Conservation (phyloP, 331 rosid genomes). For the Quercus phellos region DNA sequence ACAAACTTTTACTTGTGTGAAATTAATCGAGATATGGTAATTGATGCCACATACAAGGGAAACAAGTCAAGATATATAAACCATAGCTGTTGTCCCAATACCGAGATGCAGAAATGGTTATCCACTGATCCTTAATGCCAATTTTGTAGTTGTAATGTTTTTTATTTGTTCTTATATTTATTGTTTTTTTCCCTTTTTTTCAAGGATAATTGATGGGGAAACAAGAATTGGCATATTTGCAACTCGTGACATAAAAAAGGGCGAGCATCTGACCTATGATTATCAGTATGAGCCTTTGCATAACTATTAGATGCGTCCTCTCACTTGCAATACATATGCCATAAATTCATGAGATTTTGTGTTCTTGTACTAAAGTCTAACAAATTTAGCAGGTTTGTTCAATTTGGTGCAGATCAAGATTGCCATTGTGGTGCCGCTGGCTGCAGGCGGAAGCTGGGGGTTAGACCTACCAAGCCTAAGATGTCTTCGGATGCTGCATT, state of each 20-base stretch:
- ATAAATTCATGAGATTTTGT: neutral
- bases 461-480: conserved; percentile 72
- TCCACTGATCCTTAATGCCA: conserved; percentile 21
- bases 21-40: conserved; percentile 94
- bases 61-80: conserved; percentile 94
- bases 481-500: conserved; percentile 79
- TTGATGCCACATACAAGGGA: conserved; percentile 95
- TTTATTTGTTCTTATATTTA: conserved; percentile 11
- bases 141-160: conserved; percentile 18
- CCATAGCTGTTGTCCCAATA: conserved; percentile 96
- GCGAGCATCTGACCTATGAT: conserved; percentile 91
- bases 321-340: neutral
- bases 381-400: conserved; percentile 83
- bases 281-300: conserved; percentile 69
- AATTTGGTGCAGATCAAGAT: conserved; percentile 99
- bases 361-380: conserved; percentile 42
- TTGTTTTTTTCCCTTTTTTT: neutral
- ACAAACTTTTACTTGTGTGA: conserved; percentile 92
- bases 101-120: conserved; percentile 99
- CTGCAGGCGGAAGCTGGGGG: conserved; percentile 86
- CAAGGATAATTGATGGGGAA: conserved; percentile 91
- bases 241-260: conserved; percentile 63
- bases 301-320: conserved; percentile 15
- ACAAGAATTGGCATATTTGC: conserved; percentile 95
- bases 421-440: conserved; percentile 88